Evolutionary conservation across 257 asterid species (phyloP).

Genomic region (Petunia axillaris): DNA sequence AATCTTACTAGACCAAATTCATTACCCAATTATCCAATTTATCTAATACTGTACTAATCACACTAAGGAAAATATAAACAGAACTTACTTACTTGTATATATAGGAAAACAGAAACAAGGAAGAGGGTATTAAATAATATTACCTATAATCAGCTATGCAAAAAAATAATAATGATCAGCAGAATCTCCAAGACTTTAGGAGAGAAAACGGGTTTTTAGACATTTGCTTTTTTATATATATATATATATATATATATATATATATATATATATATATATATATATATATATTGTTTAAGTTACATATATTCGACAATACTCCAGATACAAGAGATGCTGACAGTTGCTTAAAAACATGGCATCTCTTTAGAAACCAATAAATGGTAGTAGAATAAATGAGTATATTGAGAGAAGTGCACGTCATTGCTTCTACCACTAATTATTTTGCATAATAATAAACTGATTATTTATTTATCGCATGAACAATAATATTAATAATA

Average conservation of each 20-base stretch:
- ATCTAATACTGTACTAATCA: slow-evolving; percentile 24
- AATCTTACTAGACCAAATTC: not conserved
- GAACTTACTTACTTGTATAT: not conserved
- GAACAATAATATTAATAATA: too few species aligned
- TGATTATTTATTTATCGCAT: too few species aligned
- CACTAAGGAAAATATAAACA: not conserved
- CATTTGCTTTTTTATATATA: not conserved
- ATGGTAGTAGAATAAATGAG: slow-evolving; percentile 17
- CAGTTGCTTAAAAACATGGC: slow-evolving; percentile 37
- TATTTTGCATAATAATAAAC: too few species aligned
- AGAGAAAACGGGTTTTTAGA: slow-evolving; percentile 17
- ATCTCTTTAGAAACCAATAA: slow-evolving; percentile 40
- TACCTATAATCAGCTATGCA: slow-evolving; percentile 37
- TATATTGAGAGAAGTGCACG: not conserved
- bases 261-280: not conserved
- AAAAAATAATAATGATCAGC: slow-evolving; percentile 31
- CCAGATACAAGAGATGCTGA: slow-evolving; percentile 17
- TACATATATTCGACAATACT: slow-evolving; percentile 25
- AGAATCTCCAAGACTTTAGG: slow-evolving; percentile 42
- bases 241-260: not conserved
- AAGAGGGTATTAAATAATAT: slow-evolving; percentile 12
- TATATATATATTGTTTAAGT: not conserved
- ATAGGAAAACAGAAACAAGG: not conserved
- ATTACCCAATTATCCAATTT: not conserved
- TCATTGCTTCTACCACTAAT: too few species aligned